Evolutionary conservation across 768 basidiomycete species (phyloP).

Genomic region (Tricholoma bakamatsutake): DNA sequence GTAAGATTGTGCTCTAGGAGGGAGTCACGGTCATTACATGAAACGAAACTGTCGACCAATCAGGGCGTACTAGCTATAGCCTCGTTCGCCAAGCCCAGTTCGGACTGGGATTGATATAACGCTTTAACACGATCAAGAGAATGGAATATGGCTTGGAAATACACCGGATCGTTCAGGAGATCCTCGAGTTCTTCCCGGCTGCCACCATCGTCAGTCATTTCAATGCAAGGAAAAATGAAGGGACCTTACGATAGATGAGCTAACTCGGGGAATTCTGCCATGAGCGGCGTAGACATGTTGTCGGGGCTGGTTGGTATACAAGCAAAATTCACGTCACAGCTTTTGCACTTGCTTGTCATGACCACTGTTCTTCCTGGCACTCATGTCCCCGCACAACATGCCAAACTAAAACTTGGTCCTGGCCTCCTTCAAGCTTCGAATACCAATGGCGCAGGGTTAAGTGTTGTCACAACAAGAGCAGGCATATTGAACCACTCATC

Average conservation of each 20-base stretch:
- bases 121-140: conserved; percentile 68
- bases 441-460: conserved; percentile 23
- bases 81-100: conserved; percentile 80
- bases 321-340: conserved; percentile 9
- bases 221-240: not conserved
- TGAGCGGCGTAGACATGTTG: conserved; percentile 39
- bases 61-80: conserved; percentile 72
- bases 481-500: conserved; percentile 64
- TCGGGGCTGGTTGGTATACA: conserved; percentile 8
- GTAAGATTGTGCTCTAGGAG: conserved; percentile 65
- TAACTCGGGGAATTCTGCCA: conserved; percentile 68
- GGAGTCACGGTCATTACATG: conserved; percentile 4
- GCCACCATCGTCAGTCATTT: conserved; percentile 6
- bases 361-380: conserved; percentile 81
- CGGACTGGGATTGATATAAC: conserved; percentile 70
- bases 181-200: conserved; percentile 92
- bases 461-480: conserved; percentile 57
- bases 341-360: conserved; percentile 20
- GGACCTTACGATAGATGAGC: conserved; percentile 59
- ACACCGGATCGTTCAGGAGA: conserved; percentile 69
- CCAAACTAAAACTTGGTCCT: conserved; percentile 83
- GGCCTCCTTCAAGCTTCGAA: conserved; percentile 55
- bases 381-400: conserved; percentile 62
- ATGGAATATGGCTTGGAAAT: conserved; percentile 87
- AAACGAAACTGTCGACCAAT: not conserved